These are phyloP conservation scores for Geotrichum fermentans DNA, from an alignment of 1,139 yeast species.

Conservation along the genomic window DNA sequence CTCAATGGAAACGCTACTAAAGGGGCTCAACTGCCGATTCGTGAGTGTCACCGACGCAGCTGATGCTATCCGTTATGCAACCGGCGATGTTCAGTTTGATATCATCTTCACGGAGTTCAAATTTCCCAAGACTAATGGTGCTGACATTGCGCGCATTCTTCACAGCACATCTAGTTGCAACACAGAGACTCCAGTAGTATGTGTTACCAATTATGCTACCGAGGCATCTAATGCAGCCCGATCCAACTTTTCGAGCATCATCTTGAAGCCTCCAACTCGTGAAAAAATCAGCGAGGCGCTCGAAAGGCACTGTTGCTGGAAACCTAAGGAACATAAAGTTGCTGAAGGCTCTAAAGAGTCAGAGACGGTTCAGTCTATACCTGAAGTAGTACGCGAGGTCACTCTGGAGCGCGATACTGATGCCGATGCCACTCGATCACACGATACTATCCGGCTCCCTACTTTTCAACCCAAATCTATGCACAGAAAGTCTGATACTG, in stretches of 20 bases:
- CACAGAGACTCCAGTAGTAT: constrained; percentile 70
- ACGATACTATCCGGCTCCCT: no score
- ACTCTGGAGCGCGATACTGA: neutral
- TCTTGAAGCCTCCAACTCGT: constrained; percentile 68
- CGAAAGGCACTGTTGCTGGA: constrained; percentile 34
- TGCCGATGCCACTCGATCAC: no score
- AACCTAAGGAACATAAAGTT: constrained; percentile 21
- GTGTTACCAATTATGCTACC: constrained; percentile 65
- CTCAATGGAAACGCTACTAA: constrained; percentile 60
- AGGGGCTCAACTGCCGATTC: constrained; percentile 72
- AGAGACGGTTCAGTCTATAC: neutral
- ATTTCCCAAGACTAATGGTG: constrained; percentile 59
- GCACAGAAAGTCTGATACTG: no score
- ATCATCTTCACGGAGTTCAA: constrained; percentile 72
- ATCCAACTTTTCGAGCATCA: constrained; percentile 59
- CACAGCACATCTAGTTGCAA: constrained; percentile 73
- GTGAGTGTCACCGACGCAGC: constrained; percentile 77
- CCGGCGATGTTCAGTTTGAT: constrained; percentile 81
- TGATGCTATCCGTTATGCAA: constrained; percentile 74
- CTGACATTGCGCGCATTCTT: constrained; percentile 74
- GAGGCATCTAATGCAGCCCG: constrained; percentile 49
- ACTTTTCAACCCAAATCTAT: no score
- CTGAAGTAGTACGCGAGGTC: neutral
- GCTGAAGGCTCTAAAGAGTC: neutral
- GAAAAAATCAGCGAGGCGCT: constrained; percentile 41